These are phyloP conservation scores for Deakozyma indianensis DNA, from an alignment of 805 yeast species.

Conservation along the genomic window DNA sequence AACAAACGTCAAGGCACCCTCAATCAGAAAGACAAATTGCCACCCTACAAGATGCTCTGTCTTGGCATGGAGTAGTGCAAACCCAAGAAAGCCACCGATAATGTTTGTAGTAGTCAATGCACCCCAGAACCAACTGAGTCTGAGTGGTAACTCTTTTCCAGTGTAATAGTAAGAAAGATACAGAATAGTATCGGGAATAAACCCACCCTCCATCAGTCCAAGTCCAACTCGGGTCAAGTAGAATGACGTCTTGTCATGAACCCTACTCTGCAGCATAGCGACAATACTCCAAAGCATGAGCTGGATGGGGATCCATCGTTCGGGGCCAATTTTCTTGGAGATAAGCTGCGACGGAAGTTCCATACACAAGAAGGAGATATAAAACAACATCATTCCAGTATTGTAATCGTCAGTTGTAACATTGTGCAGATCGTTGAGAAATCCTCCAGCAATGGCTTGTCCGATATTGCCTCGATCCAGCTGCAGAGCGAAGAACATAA, in stretches of 20 bases:
- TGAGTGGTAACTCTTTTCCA: constrained; percentile 36
- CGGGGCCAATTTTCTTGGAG: constrained; percentile 51
- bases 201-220: constrained; percentile 49
- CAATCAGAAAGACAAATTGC: constrained; percentile 49
- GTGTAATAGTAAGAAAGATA: constrained; percentile 55
- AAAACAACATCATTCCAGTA: constrained; percentile 39
- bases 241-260: constrained; percentile 29
- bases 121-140: constrained; percentile 43
- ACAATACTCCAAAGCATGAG: constrained; percentile 41
- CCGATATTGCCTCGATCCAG: constrained; percentile 40
- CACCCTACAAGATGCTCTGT: constrained; percentile 28
- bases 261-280: constrained; percentile 34
- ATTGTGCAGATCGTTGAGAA: constrained; percentile 31
- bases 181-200: constrained; percentile 42
- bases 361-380: constrained; percentile 36
- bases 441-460: constrained; percentile 42
- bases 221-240: constrained; percentile 35
- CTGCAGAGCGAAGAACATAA: constrained; percentile 43
- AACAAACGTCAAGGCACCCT: constrained; percentile 37
- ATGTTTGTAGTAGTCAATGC: constrained; percentile 33
- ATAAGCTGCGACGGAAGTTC: constrained; percentile 56
- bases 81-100: constrained; percentile 30
- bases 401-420: constrained; percentile 44
- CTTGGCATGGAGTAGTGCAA: constrained; percentile 32
- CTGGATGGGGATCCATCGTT: constrained; percentile 46